A percentile compares a stretch with the other conserved stretches of the same genome.
phyloP scores from a whole-genome alignment of 805 yeast genomes.

The Cyberlindnera mississippiensis region DNA sequence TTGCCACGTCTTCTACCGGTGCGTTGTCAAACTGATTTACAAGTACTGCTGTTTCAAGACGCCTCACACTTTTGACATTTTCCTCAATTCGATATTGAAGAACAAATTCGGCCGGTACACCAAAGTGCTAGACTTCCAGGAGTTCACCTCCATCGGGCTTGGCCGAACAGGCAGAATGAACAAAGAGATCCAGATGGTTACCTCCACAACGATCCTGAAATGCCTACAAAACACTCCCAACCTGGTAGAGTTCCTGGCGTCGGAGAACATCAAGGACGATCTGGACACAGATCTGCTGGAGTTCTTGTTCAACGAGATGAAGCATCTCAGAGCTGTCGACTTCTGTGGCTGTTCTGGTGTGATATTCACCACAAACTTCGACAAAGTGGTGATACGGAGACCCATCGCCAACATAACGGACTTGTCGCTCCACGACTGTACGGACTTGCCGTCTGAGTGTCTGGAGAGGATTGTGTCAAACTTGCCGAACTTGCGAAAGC shows the following conservation, averaged over 20 bases:
- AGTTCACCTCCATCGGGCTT: constrained; percentile 82
- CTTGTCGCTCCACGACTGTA: constrained; percentile 84
- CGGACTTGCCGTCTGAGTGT: constrained; percentile 60
- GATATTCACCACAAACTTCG: constrained; percentile 57
- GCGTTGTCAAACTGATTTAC: constrained; percentile 56
- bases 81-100: constrained; percentile 50
- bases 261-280: constrained; percentile 84
- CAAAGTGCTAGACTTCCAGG: constrained; percentile 78
- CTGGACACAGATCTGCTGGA: constrained; percentile 56
- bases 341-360: constrained; percentile 83
- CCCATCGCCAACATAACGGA: constrained; percentile 24
- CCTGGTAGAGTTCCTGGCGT: constrained; percentile 72
- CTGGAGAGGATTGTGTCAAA: constrained; percentile 56
- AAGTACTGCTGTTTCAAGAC: constrained; percentile 71
- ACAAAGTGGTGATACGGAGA: constrained; percentile 30
- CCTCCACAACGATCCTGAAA: constrained; percentile 61
- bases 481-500: constrained; percentile 51
- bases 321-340: constrained; percentile 64
- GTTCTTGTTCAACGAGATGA: constrained; percentile 49
- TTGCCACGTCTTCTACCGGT: constrained; percentile 52
- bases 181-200: constrained; percentile 86
- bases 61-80: constrained; percentile 73
- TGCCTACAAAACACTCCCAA: constrained; percentile 64
- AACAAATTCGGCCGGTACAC: constrained; percentile 56
- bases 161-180: constrained; percentile 90